phyloP scores from a whole-genome alignment of 2,329 filamentous ascomycete species.

The Aspergillus sp. region DNA sequence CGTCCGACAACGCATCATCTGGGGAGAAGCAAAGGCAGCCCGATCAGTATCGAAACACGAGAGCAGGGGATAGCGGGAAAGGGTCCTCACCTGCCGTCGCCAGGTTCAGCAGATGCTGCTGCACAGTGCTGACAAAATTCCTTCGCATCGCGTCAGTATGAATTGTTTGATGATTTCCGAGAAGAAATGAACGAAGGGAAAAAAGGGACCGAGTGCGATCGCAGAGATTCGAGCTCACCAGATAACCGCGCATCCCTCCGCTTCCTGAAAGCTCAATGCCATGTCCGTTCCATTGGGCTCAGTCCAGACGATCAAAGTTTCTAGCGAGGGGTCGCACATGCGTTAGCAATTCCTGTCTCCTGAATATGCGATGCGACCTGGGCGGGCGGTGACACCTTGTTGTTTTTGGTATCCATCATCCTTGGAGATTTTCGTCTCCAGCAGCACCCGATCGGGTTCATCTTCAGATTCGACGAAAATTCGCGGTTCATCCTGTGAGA shows the following conservation, averaged over 20 bases:
- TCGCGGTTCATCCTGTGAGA: slow-evolving; percentile 70
- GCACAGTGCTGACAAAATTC: slow-evolving; percentile 87
- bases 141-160: slow-evolving; percentile 48
- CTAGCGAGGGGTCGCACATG: slow-evolving; percentile 48
- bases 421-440: slow-evolving; percentile 87
- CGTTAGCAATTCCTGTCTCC: slow-evolving; percentile 16
- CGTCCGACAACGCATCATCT: slow-evolving; percentile 89
- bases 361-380: slow-evolving; percentile 12
- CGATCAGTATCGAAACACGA: background rate
- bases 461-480: slow-evolving; percentile 95
- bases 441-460: slow-evolving; percentile 74
- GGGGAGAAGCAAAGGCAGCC: slow-evolving; percentile 7
- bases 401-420: slow-evolving; percentile 98
- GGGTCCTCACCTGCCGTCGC: slow-evolving; percentile 56
- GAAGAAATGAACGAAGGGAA: background rate
- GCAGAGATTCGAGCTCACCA: slow-evolving; percentile 59
- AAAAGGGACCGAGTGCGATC: slow-evolving; percentile 25
- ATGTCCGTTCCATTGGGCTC: slow-evolving; percentile 90
- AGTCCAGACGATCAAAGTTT: slow-evolving; percentile 98
- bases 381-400: slow-evolving; percentile 64
- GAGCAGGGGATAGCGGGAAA: background rate
- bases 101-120: slow-evolving; percentile 68
- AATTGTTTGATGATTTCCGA: background rate
- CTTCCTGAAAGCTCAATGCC: slow-evolving; percentile 97
- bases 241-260: slow-evolving; percentile 87